phyloP scores from a whole-genome alignment of 345 rosid genomes.

The Capsella bursapastoris region DNA sequence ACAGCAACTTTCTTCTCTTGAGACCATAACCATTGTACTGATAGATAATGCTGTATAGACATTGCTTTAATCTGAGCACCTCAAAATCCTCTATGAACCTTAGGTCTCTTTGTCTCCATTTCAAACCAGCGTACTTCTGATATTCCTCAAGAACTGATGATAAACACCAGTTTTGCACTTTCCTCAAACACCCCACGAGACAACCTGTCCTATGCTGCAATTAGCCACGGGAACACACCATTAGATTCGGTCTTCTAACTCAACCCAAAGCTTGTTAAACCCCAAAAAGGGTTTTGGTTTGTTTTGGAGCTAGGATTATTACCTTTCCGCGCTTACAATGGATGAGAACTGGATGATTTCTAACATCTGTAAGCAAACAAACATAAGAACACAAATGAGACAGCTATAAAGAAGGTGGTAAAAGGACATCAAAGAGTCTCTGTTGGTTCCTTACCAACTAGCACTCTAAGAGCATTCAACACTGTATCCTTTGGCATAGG shows the following conservation, averaged over 20 bases:
- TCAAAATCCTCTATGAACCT: slow-evolving; percentile 69
- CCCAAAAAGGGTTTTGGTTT: neutral
- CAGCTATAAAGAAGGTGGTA: neutral
- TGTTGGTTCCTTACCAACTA: slow-evolving; percentile 61
- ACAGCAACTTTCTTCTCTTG: slow-evolving; percentile 70
- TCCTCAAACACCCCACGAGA: slow-evolving; percentile 87
- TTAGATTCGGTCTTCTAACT: neutral
- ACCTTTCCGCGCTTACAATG: slow-evolving; percentile 96
- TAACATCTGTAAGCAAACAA: slow-evolving; percentile 65
- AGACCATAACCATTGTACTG: slow-evolving; percentile 76
- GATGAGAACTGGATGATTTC: slow-evolving; percentile 85
- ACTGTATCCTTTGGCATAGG: slow-evolving; percentile 60
- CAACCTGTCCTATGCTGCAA: slow-evolving; percentile 90
- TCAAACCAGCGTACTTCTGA: slow-evolving; percentile 63
- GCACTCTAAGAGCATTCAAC: slow-evolving; percentile 68
- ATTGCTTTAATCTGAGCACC: slow-evolving; percentile 53
- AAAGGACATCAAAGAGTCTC: neutral
- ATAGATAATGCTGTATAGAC: slow-evolving; percentile 69
- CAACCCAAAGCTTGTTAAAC: neutral
- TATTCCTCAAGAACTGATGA: slow-evolving; percentile 78
- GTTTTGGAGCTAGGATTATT: neutral
- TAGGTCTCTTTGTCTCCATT: slow-evolving; percentile 61
- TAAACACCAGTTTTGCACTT: slow-evolving; percentile 80
- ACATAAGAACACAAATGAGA: neutral
- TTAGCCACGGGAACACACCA: slow-evolving; percentile 7